Base-by-base conservation (phyloP, 2,329 filamentous ascomycete genomes). In the Penicillium palitans region DNA sequence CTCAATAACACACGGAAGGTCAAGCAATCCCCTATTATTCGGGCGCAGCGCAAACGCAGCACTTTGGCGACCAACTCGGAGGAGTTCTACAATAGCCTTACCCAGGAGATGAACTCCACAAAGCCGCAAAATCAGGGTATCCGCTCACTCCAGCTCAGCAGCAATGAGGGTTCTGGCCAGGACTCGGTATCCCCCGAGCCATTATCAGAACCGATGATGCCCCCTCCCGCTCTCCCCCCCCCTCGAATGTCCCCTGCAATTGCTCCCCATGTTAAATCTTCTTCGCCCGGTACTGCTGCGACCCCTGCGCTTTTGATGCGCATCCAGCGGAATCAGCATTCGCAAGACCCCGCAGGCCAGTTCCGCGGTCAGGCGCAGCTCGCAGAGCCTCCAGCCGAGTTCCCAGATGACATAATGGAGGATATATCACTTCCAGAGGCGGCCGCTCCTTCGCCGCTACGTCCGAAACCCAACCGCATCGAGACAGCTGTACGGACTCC, bases 231-330 rank as follows among this genome's bases (percentile, higher is more conserved):
- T 15, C 67, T 80, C 37, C 79, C 79, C 17, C 66, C 71, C 25
- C 69, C 75, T 10, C 71, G 73, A 31, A 77, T 68, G 58, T 80
- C 79, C 17, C 77, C 78, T 17, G 68, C 69, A 31, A 72, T 78
- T 24, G 58, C 64, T 27, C 71, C 74, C 1, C 74, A 76, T 55
- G 50, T 66, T 21, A 64, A 52, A n/a, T 4, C 31, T 2, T 37
- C 72, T 55, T 62, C 71, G 48, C 61, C 67, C 27, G 66, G 85
- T 48, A 76, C 87, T 52, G 90, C 90, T 12, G 92, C 91, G 1
- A 96, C 92, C 0, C 92, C 92, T 0, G 91, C 93, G 9, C 96
- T 92, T 7, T 77, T 96, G 58, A 96, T 97, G 90, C 89, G 86
- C 67, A 81, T 93, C 44, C 82, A 67, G 52, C 83, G 83, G 61